Base-by-base conservation (phyloP, 306 rosid species). In the Pterocarpus santalinus region DNA sequence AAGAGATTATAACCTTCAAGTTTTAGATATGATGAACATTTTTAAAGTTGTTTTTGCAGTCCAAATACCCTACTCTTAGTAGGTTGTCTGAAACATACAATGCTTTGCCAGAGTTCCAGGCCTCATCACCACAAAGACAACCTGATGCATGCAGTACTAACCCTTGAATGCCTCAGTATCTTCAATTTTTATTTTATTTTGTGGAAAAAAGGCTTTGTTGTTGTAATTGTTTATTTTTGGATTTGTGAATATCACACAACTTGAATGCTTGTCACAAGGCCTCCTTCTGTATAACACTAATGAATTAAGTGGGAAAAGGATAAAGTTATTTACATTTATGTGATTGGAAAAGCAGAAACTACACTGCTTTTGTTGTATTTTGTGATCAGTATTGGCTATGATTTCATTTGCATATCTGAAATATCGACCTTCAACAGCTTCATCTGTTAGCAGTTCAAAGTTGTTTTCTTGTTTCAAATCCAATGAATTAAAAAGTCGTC, bases 51-150 rank as follows among this genome's bases (percentile, higher is more conserved):
- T 46, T 69, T 79, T 56, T 85, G 82, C 88, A 86, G 91, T 81
- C 79, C 72, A 85, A 84, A 62, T 88, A 65, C 66, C 91, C 87
- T 3, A 39, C 69, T n/a, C 78, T 88, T 65, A 80, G 73, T 35
- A 81, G 86, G 69, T 61, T 86, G 81, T 65, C 81, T 75, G 86
- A 81, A 83, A 64, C 91, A 35, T 86, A 83, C 86, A 83, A 78
- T 35, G 70, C 53, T 51, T 62, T 86, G 47, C 83, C 86, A 30
- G 88, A 86, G 80, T 86, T 81, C 36, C 86, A 65, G 53, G 88
- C 85, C 41, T 86, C 91, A 2, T 81, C 81, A 46, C 91, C 86
- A 15, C 88, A 78, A 58, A 65, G 81, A 49, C 91, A 88, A 75
- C 83, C 85, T 49, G 89, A 86, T 68, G 89, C 83, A 41, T 46